Evolutionary conservation across 2,329 filamentous ascomycete genomes (phyloP).

Genomic region (Fusarium kyushuense): DNA sequence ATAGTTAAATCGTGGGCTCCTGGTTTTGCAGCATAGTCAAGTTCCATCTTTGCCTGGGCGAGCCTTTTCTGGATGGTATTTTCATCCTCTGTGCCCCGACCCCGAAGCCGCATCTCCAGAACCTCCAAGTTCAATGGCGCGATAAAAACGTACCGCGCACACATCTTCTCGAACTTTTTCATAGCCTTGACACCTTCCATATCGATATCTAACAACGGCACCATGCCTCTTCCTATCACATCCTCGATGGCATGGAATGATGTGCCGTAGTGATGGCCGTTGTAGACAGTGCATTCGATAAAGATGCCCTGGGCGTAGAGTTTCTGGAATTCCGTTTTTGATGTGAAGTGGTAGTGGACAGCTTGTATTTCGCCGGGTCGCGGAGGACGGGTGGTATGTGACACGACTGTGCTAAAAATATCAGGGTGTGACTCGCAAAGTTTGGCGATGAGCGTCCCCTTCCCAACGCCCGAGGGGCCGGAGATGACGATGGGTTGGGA

Average conservation of each 20-base stretch:
- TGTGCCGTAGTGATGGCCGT: neutral
- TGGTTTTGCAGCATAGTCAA: neutral
- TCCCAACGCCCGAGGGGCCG: neutral
- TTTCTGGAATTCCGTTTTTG: rapidly evolving
- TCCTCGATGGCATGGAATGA: neutral
- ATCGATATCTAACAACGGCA: neutral
- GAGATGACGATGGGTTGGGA: conserved; percentile 5
- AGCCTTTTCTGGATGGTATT: neutral
- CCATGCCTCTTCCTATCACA: rapidly evolving
- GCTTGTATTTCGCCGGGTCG: neutral
- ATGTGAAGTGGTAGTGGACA: neutral
- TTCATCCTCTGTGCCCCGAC: neutral
- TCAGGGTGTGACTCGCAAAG: neutral
- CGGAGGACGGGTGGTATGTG: neutral
- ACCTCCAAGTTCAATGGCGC: rapidly evolving
- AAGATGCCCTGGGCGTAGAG: neutral
- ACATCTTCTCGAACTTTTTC: neutral
- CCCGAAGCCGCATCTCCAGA: rapidly evolving
- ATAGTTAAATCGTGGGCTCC: neutral
- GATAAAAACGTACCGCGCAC: neutral
- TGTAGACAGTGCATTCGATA: neutral
- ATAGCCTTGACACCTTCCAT: neutral
- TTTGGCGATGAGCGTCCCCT: neutral
- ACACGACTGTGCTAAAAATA: neutral
- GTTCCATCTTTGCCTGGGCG: neutral